Conservation (phyloP, 2,329 filamentous ascomycete species). For the Pezicula carpinea region DNA sequence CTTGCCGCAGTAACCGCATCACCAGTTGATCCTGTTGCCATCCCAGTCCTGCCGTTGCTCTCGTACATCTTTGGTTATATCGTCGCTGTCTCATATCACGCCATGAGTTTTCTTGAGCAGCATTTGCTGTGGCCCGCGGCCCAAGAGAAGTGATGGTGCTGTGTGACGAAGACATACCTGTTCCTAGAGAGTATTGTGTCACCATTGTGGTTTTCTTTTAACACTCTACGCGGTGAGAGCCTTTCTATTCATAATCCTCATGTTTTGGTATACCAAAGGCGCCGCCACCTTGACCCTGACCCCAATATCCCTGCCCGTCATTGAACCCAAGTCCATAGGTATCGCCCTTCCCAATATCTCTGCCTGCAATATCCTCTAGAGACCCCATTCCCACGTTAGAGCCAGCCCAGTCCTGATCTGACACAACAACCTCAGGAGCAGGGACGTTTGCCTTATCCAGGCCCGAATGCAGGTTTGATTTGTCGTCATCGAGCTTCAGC, state of each 20-base stretch:
- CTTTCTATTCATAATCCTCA: background rate
- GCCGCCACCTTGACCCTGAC: conserved; percentile 4
- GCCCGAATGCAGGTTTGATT: conserved; percentile 6
- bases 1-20: no score
- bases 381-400: background rate
- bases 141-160: no score
- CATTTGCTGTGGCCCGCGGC: no score
- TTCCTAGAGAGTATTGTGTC: no score
- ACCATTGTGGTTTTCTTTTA: background rate
- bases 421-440: conserved; percentile 8
- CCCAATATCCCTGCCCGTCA: conserved; percentile 11
- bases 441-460: conserved; percentile 6
- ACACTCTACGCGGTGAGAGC: background rate
- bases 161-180: no score
- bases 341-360: conserved; percentile 6
- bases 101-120: no score
- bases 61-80: no score
- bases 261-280: background rate
- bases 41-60: no score
- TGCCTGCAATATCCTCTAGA: conserved; percentile 4
- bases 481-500: conserved; percentile 46
- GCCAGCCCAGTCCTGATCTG: background rate
- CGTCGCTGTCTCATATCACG: no score
- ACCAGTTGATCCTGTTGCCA: no score
- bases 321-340: conserved; percentile 13